Base-by-base conservation (phyloP, 2,329 filamentous ascomycete genomes). In the Arthroderma sp. region DNA sequence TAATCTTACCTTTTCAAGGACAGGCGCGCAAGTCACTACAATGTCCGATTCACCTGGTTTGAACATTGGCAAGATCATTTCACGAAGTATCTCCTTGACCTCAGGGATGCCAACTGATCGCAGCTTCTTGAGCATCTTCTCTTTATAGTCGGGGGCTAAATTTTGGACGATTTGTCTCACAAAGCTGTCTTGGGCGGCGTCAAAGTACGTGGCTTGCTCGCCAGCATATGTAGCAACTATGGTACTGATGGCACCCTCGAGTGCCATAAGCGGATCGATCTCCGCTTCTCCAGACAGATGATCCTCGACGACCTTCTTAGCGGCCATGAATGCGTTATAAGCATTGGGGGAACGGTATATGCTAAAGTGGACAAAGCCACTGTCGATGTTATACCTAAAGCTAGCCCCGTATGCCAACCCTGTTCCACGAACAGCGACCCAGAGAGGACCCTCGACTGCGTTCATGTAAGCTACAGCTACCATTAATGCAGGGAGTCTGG, bases 401-500 rank as follows among this genome's bases (percentile, higher is more conserved):
- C 75, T 78, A 1, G 83, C 81, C 43, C 88, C 88, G 58, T 98
- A 98, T 0, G 91, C 91, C 43, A 96, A 79, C 38, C 91, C 91
- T 37, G 85, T 91, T 45, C 91, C 91, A 39, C 91, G 85, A 40
- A 96, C 84, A 0, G 86, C 85, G 50, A 83, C 83, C 89, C 91
- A 96, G 30, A 98, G 77, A 0, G 91, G 91, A 0, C 91, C 91
- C 63, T 98, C 91, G 11, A 93, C 83, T 1, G 87, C 81, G 58
- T 95, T 88, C 49, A 98, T 81, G 59, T 95, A 96, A 15, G 87
- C 80, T 41, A 87, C 78, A 1, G 89, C 87, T 5, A 98, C 88
- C 61, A 94, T 77, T 42, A 94, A 73, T 2, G 88, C 81, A 0
- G 91, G 87, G 1, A 96, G 71, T 10, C 78, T 74, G 0, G 87